These are phyloP conservation scores for Rhododendron ovatum DNA, from an alignment of 148 eudicot species.

Conservation along the genomic window DNA sequence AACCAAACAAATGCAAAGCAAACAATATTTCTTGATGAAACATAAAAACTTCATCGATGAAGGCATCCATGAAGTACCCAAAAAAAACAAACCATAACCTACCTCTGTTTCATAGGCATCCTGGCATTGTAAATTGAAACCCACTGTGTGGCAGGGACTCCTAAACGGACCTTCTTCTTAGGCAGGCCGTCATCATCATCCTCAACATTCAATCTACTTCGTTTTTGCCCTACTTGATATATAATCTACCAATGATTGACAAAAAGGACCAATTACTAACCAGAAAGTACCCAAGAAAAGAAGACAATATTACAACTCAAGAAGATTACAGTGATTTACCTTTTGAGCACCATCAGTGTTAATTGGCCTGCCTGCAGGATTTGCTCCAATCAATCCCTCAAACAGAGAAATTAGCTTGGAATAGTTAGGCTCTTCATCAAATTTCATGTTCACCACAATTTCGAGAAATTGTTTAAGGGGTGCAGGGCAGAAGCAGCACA, in stretches of 20 bases:
- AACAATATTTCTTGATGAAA: background rate
- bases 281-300: background rate
- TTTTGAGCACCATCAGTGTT: conserved; percentile 93
- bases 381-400: conserved; percentile 69
- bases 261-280: conserved; percentile 1
- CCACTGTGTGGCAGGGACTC: conserved; percentile 91
- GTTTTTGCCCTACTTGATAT: conserved; percentile 83
- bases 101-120: conserved; percentile 92
- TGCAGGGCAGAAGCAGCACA: conserved; percentile 75
- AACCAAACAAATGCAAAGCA: background rate
- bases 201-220: conserved; percentile 59
- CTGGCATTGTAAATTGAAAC: conserved; percentile 83
- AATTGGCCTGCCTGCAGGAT: conserved; percentile 76
- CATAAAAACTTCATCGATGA: background rate
- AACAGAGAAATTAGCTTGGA: conserved; percentile 76
- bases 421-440: conserved; percentile 92
- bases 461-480: conserved; percentile 76
- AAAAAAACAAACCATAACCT: background rate
- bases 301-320: background rate
- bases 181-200: conserved; percentile 77
- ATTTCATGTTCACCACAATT: conserved; percentile 78
- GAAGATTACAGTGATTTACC: conserved; percentile 30
- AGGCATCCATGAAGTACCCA: background rate
- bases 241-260: conserved; percentile 32
- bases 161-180: conserved; percentile 72